These are phyloP conservation scores for Trebouxia gelatinosa DNA, from an alignment of 163 green algal species.

Conservation along the genomic window DNA sequence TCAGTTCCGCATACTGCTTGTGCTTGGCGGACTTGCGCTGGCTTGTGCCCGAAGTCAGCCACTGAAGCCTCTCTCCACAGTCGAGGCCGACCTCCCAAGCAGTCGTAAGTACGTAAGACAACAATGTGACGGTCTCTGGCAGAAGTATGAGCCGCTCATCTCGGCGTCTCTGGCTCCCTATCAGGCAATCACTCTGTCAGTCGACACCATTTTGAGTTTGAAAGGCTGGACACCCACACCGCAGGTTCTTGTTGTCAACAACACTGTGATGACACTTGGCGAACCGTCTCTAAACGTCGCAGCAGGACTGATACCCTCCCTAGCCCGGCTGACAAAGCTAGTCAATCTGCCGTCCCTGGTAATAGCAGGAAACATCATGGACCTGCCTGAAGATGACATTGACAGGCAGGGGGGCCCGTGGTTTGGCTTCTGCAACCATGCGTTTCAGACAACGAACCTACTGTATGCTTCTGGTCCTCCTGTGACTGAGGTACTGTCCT, in stretches of 20 bases:
- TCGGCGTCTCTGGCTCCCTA: neutral
- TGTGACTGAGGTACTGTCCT: neutral
- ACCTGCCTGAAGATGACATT: conserved; percentile 15
- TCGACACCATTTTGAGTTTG: neutral
- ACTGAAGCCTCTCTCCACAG: too few relatives aligned
- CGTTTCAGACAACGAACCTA: conserved; percentile 1
- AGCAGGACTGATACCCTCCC: neutral
- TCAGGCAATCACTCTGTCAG: neutral
- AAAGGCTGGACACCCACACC: neutral
- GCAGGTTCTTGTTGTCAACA: neutral
- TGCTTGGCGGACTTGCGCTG: too few relatives aligned
- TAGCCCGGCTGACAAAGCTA: neutral
- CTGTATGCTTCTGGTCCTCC: neutral
- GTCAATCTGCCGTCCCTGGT: neutral
- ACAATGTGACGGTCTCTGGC: neutral
- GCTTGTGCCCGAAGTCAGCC: too few relatives aligned
- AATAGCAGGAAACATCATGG: neutral
- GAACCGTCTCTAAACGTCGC: neutral
- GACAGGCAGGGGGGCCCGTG: neutral
- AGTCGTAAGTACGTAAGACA: too few relatives aligned
- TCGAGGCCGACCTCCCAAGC: too few relatives aligned
- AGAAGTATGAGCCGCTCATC: neutral
- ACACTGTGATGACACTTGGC: neutral
- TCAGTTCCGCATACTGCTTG: too few relatives aligned
- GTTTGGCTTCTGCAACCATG: conserved; percentile 28